Percentiles rank a stretch among this genome's conserved stretches.
Conservation (phyloP, 78 protist species). For the Dictyostelium intermedium region DNA sequence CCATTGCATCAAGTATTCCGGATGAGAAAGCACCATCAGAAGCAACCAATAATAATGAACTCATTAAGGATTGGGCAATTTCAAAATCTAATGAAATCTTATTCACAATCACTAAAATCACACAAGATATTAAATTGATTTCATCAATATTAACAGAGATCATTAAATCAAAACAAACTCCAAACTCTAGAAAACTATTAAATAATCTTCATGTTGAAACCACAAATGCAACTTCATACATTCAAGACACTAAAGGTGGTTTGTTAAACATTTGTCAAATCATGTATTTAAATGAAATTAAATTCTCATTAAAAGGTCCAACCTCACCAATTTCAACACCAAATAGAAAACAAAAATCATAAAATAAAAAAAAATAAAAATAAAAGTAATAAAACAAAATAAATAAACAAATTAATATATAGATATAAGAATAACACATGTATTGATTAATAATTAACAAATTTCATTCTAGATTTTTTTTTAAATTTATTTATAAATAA, state of each 20-base stretch:
- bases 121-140: constrained; percentile 32
- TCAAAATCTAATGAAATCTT: constrained; percentile 35
- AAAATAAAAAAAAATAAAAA: neutral
- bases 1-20: neutral
- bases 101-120: constrained; percentile 28
- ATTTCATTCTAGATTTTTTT: neutral
- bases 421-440: neutral
- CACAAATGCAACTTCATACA: constrained; percentile 11
- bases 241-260: constrained; percentile 41
- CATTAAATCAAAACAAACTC: constrained; percentile 67
- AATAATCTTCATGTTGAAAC: constrained; percentile 55
- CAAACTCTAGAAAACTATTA: constrained; percentile 59
- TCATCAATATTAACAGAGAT: constrained; percentile 51
- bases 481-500: neutral
- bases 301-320: neutral
- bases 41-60: neutral
- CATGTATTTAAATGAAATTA: constrained; percentile 29
- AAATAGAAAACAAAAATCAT: neutral
- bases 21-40: constrained; percentile 21
- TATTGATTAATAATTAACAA: neutral
- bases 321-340: neutral
- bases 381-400: neutral
- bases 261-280: constrained; percentile 15
- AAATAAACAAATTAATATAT: neutral
- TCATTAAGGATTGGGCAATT: constrained; percentile 24